Evolutionary conservation across 164 flowering plant species (phyloP).

Genomic region (Taxillus chinensis): DNA sequence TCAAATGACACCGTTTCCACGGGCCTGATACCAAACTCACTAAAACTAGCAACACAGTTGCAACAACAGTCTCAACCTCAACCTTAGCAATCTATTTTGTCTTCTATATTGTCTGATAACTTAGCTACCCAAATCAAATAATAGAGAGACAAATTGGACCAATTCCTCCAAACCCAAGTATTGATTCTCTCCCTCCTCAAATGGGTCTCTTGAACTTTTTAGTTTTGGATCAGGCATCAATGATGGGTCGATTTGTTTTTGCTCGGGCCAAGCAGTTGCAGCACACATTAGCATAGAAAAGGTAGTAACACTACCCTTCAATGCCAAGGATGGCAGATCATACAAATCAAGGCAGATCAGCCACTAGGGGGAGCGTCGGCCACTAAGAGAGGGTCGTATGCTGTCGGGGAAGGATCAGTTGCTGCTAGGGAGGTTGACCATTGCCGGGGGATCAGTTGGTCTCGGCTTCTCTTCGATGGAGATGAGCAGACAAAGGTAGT

Average conservation of each 20-base stretch:
- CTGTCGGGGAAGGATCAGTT: no score
- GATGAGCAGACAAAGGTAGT: no score
- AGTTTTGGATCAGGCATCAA: background rate
- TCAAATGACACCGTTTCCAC: slow-evolving; percentile 43
- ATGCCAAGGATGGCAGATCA: slow-evolving; percentile 48
- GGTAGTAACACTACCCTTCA: slow-evolving; percentile 57
- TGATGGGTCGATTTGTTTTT: background rate
- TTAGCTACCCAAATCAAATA: slow-evolving; percentile 43
- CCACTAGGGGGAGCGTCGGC: no score
- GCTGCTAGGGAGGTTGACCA: no score
- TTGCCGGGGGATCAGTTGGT: no score
- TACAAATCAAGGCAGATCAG: no score
- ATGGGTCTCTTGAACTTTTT: slow-evolving; percentile 11
- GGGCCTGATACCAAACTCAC: slow-evolving; percentile 57
- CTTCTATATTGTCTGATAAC: slow-evolving; percentile 35
- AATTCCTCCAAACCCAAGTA: slow-evolving; percentile 70
- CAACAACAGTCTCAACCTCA: slow-evolving; percentile 19
- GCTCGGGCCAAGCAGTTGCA: slow-evolving; percentile 57
- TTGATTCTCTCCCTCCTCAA: slow-evolving; percentile 4
- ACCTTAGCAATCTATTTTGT: slow-evolving; percentile 11
- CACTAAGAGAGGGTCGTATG: no score
- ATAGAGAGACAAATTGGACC: slow-evolving; percentile 62
- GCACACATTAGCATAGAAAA: slow-evolving; percentile 59
- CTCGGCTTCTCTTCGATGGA: no score
- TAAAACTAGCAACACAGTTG: slow-evolving; percentile 18